phyloP scores from a whole-genome alignment of 176 grass and related monocot genomes.

The Carex pumila region DNA sequence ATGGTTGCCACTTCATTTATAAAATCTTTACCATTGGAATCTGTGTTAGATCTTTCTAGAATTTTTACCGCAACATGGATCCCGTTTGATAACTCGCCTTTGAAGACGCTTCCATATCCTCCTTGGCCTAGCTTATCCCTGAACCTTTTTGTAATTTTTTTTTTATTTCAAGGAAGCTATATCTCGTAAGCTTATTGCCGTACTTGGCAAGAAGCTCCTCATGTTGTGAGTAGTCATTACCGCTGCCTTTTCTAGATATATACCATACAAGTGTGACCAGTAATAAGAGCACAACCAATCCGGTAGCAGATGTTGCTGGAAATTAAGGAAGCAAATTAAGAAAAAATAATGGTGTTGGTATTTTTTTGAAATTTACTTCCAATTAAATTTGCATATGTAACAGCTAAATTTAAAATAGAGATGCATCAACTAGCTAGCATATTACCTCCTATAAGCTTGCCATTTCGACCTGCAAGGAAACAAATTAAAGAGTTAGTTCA shows the following conservation, averaged over 20 bases:
- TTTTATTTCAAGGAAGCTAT: conserved; percentile 18
- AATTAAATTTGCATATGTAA: not conserved
- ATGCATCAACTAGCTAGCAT: not conserved
- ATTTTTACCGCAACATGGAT: conserved; percentile 23
- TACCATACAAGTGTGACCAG: not conserved
- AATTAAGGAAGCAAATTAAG: conserved; percentile 1
- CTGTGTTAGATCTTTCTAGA: conserved; percentile 2
- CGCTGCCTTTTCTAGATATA: not conserved
- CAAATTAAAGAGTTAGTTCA: not conserved
- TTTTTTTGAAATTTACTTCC: not conserved
- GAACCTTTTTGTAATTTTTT: conserved; percentile 15
- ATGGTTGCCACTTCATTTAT: conserved; percentile 69
- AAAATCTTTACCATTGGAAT: conserved; percentile 36
- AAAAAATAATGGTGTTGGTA: not conserved
- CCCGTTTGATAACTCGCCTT: conserved; percentile 8
- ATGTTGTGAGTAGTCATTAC: not conserved
- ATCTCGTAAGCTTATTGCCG: not conserved
- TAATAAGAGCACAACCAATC: not conserved
- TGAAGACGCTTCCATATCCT: conserved; percentile 23
- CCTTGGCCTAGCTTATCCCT: conserved; percentile 26
- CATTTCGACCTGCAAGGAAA: conserved; percentile 17
- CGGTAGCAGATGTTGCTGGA: conserved; percentile 10
- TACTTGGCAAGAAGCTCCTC: conserved; percentile 6
- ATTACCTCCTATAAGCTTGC: conserved; percentile 28
- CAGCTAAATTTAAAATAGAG: not conserved